Conservation (phyloP, 2,329 filamentous ascomycete species). For the Phoma herbarum region DNA sequence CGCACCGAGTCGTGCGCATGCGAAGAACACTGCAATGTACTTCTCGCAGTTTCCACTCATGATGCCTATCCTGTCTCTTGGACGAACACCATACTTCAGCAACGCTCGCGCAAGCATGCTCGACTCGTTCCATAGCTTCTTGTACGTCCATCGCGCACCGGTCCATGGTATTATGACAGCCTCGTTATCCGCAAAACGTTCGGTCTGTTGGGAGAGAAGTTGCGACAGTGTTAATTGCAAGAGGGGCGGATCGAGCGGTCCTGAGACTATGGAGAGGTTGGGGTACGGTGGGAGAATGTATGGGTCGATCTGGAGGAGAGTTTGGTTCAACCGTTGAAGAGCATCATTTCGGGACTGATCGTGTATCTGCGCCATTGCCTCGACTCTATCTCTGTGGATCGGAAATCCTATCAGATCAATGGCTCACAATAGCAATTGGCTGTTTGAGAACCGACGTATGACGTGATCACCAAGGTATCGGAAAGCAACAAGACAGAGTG, state of each 20-base stretch:
- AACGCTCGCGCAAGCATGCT: slow-evolving; percentile 57
- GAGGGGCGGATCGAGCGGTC: slow-evolving; percentile 73
- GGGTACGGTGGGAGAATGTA: slow-evolving; percentile 51
- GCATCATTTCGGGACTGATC: slow-evolving; percentile 41
- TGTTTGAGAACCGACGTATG: slow-evolving; percentile 6
- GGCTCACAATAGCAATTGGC: not conserved
- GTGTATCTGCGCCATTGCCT: slow-evolving; percentile 38
- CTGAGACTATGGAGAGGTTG: slow-evolving; percentile 69
- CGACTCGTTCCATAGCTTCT: slow-evolving; percentile 52
- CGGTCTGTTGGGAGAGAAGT: slow-evolving; percentile 74
- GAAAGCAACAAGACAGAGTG: slow-evolving; percentile 23
- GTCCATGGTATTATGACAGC: slow-evolving; percentile 80
- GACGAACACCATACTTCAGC: slow-evolving; percentile 70
- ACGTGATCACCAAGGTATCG: slow-evolving; percentile 24
- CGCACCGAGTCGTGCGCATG: slow-evolving; percentile 63
- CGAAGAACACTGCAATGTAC: slow-evolving; percentile 74
- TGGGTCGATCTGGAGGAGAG: slow-evolving; percentile 50
- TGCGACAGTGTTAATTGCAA: slow-evolving; percentile 76
- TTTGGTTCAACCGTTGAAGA: slow-evolving; percentile 49
- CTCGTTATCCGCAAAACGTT: slow-evolving; percentile 71
- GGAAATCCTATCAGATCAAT: not conserved
- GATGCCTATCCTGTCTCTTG: slow-evolving; percentile 75
- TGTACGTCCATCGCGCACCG: slow-evolving; percentile 74
- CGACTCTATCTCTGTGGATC: not conserved
- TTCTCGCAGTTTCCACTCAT: slow-evolving; percentile 72